Base-by-base conservation (phyloP, 1,139 yeast species). In the Nadsonia commutata region DNA sequence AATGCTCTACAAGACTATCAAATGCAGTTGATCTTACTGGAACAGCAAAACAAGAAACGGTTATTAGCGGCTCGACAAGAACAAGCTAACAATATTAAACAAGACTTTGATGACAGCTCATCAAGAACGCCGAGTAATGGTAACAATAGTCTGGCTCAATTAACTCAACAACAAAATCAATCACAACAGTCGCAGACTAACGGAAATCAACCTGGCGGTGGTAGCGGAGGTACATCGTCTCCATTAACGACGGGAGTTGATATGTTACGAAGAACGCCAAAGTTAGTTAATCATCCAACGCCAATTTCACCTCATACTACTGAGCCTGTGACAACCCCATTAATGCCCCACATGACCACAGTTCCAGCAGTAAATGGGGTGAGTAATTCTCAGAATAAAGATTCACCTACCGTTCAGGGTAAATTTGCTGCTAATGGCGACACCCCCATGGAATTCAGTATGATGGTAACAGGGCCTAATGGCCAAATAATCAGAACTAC, bases 1-100 rank as follows among this genome's bases (percentile, higher is more conserved):
- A 61, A 59, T 43, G 72, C 74, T 3, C 63, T 80, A 41, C 81
- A 78, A 49, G 88, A 80, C 56, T 81, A 81, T 58, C 90, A 81
- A 58, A 74, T 74, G 71, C 90, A 81, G 59, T 63, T 81, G 50
- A 73, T 80, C 76, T 59, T 78, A 39, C 62, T 81, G 47, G 90
- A 81, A 51, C 75, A 76, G 51, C 86, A 79, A 55, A 80, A 80
- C 58, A 78, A 78, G 57, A 76, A 75, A 56, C 60, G 70, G 48
- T 50, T 63, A 40, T 50, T 57, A 52, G 63, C 58, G 38, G 67
- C 80, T 31, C 68, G 64, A 13, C 61, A 58, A 39, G 63, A 59
- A 23, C 57, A 53, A 40, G n/a, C 16, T 27, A 9, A 9, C n/a
- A 27, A 27, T 22, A n/a, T n/a, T n/a, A n/a, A n/a, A n/a, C 7